A percentile compares a stretch with the other conserved stretches of the same genome.
These are phyloP conservation scores for Penicillium tannophilum DNA, from an alignment of 495 filamentous ascomycete genomes.

Conservation along the genomic window DNA sequence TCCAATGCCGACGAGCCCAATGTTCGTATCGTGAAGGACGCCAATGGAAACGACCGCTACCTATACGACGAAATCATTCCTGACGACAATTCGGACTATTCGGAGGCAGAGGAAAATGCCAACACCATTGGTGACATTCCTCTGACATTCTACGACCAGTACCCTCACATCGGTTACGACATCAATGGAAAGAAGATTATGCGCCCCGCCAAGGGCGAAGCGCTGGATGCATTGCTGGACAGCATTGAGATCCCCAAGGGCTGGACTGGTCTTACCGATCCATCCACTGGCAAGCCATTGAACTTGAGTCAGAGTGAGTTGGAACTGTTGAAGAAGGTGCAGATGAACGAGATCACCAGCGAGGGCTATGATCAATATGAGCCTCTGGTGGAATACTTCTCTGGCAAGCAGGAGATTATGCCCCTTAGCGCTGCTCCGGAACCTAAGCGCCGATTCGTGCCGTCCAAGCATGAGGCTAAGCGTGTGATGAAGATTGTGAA, in stretches of 20 bases:
- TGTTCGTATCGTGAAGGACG: conserved; percentile 59
- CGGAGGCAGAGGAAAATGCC: conserved; percentile 71
- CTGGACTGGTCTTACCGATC: conserved; percentile 95
- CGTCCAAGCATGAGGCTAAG: conserved; percentile 98
- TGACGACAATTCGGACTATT: conserved; percentile 93
- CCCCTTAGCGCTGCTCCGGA: conserved; percentile 92
- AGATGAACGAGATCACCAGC: conserved; percentile 84
- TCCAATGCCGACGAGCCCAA: conserved; percentile 36
- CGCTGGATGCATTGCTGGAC: conserved; percentile 89
- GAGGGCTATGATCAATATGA: conserved; percentile 93
- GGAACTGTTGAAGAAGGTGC: conserved; percentile 83
- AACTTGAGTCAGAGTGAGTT: conserved; percentile 86
- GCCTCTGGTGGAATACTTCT: conserved; percentile 91
- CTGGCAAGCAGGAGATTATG: conserved; percentile 87
- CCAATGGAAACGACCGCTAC: conserved; percentile 73
- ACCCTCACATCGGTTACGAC: conserved; percentile 97
- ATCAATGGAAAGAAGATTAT: conserved; percentile 98
- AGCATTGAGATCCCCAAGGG: conserved; percentile 98
- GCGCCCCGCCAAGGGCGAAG: conserved; percentile 91
- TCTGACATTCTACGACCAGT: conserved; percentile 91
- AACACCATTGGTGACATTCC: conserved; percentile 98
- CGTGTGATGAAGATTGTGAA: conserved; percentile 97
- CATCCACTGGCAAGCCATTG: conserved; percentile 86
- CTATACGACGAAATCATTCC: conserved; percentile 90
- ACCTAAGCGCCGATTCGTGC: conserved; percentile 92